Evolutionary conservation across 176 grass and related monocot species (phyloP), one percentile per base, ranked within the genome.

Genomic region (Triticum timopheevii): DNA sequence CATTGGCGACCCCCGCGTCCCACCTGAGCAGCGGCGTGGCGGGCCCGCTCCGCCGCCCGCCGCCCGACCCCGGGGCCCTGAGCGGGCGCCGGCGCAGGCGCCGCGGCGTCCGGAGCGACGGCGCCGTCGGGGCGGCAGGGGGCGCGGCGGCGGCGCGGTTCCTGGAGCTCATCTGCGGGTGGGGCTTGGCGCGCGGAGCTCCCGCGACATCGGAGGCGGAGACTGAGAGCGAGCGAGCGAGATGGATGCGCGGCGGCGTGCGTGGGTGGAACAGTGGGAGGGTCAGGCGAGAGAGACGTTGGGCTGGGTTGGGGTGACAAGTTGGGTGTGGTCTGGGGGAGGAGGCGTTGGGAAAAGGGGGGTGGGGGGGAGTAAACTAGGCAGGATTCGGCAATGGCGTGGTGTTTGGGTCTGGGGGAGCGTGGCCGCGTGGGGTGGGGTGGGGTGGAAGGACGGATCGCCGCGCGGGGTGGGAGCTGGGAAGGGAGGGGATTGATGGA

Each of bases 21-120:
- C 97, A 98, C 33, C 86, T 80, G 20, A 96, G 90, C 47, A 96
- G 92, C 24, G 94, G 97, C 67, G 94, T 98, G 19, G 86, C 28
- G 20, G 94, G 94, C 13, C 94, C 88, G 75, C 94, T 91, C 79
- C 90, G 88, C 86, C 88, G 77, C 22, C 88, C 88, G 15, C 88
- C 82, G 1, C 90, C 76, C 38, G 88, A 22, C 66, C 62, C 35
- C 24, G 88, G 52, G 67, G 85, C 67, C 83, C 69, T 79, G 4
- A 79, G 83, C 79, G 89, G 27, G 8, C 85, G 65, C 13, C 85
- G 59, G 3, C 34, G 77, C 5, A 80, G 77, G 3, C 85, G 87
- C 1, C 91, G 82, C 78, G 85, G 86, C 28, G 82, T 91, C 38
- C 77, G 62, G 2, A 50, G 35, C 4, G 69, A 68, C 62, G 49